phyloP scores from a whole-genome alignment of 352 stramenopile genomes.

The Globisporangium solare region DNA sequence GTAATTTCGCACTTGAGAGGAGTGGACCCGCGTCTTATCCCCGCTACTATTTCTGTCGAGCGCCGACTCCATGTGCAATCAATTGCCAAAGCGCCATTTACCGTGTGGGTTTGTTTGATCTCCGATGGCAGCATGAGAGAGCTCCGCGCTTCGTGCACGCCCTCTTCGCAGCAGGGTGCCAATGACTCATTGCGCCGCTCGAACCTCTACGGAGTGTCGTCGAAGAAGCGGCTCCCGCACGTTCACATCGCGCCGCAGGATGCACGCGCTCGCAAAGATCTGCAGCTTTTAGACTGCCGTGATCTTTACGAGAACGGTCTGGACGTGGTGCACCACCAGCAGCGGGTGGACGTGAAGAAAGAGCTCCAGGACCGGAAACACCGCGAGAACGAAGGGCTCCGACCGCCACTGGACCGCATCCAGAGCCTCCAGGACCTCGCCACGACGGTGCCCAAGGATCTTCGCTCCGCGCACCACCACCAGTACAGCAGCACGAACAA shows the following conservation, averaged over 20 bases:
- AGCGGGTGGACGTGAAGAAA: constrained; percentile 22
- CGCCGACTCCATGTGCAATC: too few species aligned
- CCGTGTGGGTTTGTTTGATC: too few species aligned
- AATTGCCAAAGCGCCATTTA: too few species aligned
- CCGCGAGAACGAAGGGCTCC: constrained; percentile 34
- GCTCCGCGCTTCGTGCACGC: background rate
- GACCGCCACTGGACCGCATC: constrained; percentile 46
- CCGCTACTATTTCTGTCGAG: too few species aligned
- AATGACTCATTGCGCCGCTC: constrained; percentile 30
- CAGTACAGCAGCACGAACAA: background rate
- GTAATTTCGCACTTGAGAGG: too few species aligned
- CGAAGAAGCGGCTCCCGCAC: constrained; percentile 24
- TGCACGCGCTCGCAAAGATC: constrained; percentile 37
- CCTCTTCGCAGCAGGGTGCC: background rate
- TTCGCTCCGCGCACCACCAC: constrained; percentile 11
- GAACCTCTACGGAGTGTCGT: constrained; percentile 35
- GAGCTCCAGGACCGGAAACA: constrained; percentile 53
- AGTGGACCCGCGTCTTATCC: too few species aligned
- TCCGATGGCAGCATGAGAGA: background rate
- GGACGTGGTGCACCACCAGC: background rate
- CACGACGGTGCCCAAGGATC: constrained; percentile 41
- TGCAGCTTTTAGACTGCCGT: constrained; percentile 22
- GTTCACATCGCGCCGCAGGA: constrained; percentile 32
- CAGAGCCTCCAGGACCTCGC: constrained; percentile 38
- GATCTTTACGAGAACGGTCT: background rate